Conservation (phyloP, 257 asterid genomes). For the Buddleja alternifolia region DNA sequence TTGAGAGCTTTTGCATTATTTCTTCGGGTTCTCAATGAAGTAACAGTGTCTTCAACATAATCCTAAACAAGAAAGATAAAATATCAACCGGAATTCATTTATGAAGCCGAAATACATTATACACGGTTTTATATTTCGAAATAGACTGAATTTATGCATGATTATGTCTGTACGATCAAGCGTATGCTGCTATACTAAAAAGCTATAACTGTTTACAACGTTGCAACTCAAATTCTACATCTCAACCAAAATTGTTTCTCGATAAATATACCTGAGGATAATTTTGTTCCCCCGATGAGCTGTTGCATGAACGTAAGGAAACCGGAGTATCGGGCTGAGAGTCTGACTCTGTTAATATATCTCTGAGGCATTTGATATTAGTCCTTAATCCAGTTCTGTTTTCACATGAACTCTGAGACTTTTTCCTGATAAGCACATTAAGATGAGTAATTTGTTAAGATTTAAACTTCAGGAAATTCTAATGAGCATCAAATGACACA, state of each 20-base stretch:
- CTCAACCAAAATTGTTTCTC: too few species aligned
- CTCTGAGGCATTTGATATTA: slow-evolving; percentile 63
- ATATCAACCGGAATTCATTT: slow-evolving; percentile 3
- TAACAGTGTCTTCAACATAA: slow-evolving; percentile 33
- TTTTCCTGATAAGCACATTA: slow-evolving; percentile 33
- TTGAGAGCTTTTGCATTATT: slow-evolving; percentile 30
- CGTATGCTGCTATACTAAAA: too few species aligned
- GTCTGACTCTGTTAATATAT: slow-evolving; percentile 72
- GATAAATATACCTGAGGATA: slow-evolving; percentile 50
- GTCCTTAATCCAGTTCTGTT: slow-evolving; percentile 23
- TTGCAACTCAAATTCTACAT: too few species aligned
- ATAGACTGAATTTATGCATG: neutral
- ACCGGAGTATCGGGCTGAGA: slow-evolving; percentile 59
- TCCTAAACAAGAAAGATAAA: slow-evolving; percentile 44
- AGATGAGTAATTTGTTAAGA: neutral
- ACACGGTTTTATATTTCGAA: neutral
- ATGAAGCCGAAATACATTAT: neutral
- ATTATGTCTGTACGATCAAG: neutral
- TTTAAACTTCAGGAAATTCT: neutral
- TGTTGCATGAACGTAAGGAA: slow-evolving; percentile 38
- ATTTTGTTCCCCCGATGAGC: slow-evolving; percentile 46
- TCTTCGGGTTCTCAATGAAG: slow-evolving; percentile 33
- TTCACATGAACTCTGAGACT: slow-evolving; percentile 28
- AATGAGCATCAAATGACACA: too few species aligned
- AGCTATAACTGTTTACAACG: too few species aligned